Base-by-base conservation (phyloP, 2,329 filamentous ascomycete genomes). In the Aspergillus transmontanensis region DNA sequence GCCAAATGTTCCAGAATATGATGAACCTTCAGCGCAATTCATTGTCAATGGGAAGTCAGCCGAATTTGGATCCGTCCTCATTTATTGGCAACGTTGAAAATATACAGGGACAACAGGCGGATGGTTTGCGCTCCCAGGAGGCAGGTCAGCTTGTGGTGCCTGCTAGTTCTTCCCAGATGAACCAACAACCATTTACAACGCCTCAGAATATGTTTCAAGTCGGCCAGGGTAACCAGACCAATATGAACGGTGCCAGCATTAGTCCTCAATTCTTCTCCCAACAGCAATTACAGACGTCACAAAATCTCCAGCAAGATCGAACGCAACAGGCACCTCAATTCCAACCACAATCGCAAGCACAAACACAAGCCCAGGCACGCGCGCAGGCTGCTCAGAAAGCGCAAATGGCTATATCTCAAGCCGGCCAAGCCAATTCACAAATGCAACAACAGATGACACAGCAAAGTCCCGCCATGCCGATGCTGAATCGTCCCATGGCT, bases 91-190 rank as follows among this genome's bases (percentile, higher is more conserved):
- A 78, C 61, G 75, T 88, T 66, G 83, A 85, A 60, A 84, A 86
- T 50, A 82, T 88, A 45, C 80, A 86, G 61, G 84, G 83, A 32
- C 86, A 88, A 68, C 87, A 89, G 74, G 84, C 83, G 46, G 86
- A 87, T 66, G 86, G 85, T n/a, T 75, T 88, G 67, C 85, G 86
- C 58, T 83, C 84, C 19, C 85, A 87, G 69, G 85, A 88, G 73
- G 84, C 84, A 56, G 87, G 87, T 10, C 85, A 87, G 65, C 78
- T 85, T 48, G 87, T 89, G n/a, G 87, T 89, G 4, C 87, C 87
- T 11, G 87, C 86, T 7, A 89, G 86, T 73, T 86, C 84, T 69
- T 85, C 85, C 58, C 80, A 81, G 64, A 83, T 81, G 67, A 75
- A 77, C 51, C 77, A 79, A 53, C 71, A 73, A 23, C 75, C 75